Percentiles rank a stretch among this genome's conserved stretches.
These are phyloP conservation scores for Podila horticola DNA, from an alignment of 192 early-diverging fungal species.

Conservation along the genomic window DNA sequence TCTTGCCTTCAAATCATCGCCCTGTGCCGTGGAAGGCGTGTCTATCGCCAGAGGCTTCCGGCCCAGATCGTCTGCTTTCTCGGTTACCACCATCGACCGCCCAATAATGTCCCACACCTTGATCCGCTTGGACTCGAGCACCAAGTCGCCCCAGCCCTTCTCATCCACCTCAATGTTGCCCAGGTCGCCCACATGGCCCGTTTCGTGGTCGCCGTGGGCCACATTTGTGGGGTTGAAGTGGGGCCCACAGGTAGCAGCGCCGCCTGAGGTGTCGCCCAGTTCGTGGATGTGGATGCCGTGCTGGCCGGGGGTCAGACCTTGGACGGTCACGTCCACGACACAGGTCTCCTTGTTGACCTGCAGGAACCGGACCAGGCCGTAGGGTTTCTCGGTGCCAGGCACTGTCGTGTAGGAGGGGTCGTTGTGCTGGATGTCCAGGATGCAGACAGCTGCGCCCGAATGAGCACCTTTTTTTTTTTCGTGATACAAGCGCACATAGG, in stretches of 20 bases:
- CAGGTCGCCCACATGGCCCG: constrained; percentile 70
- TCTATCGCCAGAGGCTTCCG: constrained; percentile 5
- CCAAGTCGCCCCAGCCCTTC: constrained; percentile 79
- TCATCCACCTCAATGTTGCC: constrained; percentile 73
- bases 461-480: constrained; percentile 52
- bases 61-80: constrained; percentile 67
- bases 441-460: constrained; percentile 90
- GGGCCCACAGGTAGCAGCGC: constrained; percentile 62
- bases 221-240: constrained; percentile 62
- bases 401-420: constrained; percentile 9
- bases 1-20: background rate
- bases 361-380: constrained; percentile 84
- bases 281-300: constrained; percentile 83
- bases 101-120: constrained; percentile 94
- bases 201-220: constrained; percentile 57
- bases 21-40: background rate
- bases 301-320: constrained; percentile 69
- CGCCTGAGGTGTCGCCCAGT: constrained; percentile 80
- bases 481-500: background rate
- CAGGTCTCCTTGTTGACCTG: constrained; percentile 77
- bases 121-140: constrained; percentile 75
- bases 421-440: constrained; percentile 74
- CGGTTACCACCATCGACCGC: constrained; percentile 79
- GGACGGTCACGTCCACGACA: constrained; percentile 85
- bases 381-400: constrained; percentile 32